These are phyloP conservation scores for Hyphopichia fennica DNA, from an alignment of 1,139 yeast genomes.

Conservation along the genomic window DNA sequence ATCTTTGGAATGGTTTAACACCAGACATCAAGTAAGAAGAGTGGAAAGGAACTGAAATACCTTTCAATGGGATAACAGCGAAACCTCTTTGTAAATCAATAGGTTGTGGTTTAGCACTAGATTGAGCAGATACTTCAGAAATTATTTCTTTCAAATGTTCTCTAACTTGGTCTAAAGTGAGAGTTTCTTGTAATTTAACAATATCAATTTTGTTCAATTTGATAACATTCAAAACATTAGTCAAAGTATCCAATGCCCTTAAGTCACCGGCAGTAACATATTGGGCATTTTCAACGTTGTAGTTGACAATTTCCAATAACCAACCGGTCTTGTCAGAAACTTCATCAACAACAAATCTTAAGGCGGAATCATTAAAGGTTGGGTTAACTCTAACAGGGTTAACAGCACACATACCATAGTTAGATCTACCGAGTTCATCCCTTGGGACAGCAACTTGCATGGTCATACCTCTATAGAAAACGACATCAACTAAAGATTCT, in stretches of 20 bases:
- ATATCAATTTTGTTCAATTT: constrained; percentile 93
- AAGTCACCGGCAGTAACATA: constrained; percentile 98
- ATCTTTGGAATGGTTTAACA: constrained; percentile 98
- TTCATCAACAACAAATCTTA: constrained; percentile 91
- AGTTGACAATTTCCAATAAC: constrained; percentile 97
- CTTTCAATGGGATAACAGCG: constrained; percentile 97
- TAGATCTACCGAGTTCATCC: constrained; percentile 91
- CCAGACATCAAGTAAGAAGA: constrained; percentile 96
- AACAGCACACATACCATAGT: constrained; percentile 98
- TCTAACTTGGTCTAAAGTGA: constrained; percentile 85
- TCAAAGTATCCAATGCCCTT: constrained; percentile 88
- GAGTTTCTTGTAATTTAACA: constrained; percentile 76
- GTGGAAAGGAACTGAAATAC: constrained; percentile 99
- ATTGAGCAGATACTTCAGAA: constrained; percentile 76
- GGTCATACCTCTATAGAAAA: constrained; percentile 99
- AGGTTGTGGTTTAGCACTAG: constrained; percentile 89
- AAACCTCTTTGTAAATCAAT: constrained; percentile 96
- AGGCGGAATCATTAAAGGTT: constrained; percentile 89
- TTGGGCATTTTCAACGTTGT: constrained; percentile 97
- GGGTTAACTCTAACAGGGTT: constrained; percentile 92
- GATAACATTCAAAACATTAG: constrained; percentile 89
- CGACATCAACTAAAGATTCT: constrained; percentile 96
- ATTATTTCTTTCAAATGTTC: constrained; percentile 86
- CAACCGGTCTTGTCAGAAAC: constrained; percentile 81
- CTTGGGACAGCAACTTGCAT: constrained; percentile 99